phyloP scores from a whole-genome alignment of 2,329 filamentous ascomycete species.

The Tolypocladium tundrense region DNA sequence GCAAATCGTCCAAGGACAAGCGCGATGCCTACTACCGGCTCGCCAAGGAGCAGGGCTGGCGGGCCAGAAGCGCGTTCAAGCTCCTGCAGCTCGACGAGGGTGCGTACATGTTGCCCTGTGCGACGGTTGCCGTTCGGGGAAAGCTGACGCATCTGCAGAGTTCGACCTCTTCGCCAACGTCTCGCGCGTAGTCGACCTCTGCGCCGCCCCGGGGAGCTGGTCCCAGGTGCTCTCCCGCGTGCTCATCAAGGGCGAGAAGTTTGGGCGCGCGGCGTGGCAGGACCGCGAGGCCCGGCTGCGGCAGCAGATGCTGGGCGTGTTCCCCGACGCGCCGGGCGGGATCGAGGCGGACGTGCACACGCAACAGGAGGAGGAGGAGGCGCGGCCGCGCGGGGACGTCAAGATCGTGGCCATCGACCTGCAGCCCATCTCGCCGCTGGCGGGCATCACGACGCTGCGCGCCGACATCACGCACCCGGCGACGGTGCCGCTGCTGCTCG shows the following conservation, averaged over 20 bases:
- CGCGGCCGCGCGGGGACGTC: conserved; percentile 54
- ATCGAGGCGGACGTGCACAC: neutral
- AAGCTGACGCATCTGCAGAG: conserved; percentile 44
- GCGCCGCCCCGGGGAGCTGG: conserved; percentile 93
- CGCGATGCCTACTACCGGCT: conserved; percentile 96
- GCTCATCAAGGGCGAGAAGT: conserved; percentile 85
- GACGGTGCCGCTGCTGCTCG: conserved; percentile 80
- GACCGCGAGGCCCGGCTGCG: conserved; percentile 63
- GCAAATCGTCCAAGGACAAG: conserved; percentile 98
- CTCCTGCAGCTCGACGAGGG: conserved; percentile 86
- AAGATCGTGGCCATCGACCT: conserved; percentile 95
- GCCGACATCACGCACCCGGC: conserved; percentile 97
- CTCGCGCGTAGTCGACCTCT: conserved; percentile 88
- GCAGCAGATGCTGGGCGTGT: conserved; percentile 47
- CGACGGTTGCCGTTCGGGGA: too few relatives aligned
- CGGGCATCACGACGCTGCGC: conserved; percentile 83
- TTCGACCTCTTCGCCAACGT: conserved; percentile 90
- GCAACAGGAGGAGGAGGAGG: conserved; percentile 9
- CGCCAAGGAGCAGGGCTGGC: conserved; percentile 98
- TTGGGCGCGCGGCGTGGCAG: conserved; percentile 78
- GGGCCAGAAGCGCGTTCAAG: conserved; percentile 92
- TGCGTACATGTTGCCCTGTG: conserved; percentile 12
- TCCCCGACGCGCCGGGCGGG: conserved; percentile 18
- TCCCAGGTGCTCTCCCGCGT: conserved; percentile 92
- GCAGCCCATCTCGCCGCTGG: conserved; percentile 88